Evolutionary conservation across 2,329 filamentous ascomycete species (phyloP).

Genomic region (Fusarium sambucinum): DNA sequence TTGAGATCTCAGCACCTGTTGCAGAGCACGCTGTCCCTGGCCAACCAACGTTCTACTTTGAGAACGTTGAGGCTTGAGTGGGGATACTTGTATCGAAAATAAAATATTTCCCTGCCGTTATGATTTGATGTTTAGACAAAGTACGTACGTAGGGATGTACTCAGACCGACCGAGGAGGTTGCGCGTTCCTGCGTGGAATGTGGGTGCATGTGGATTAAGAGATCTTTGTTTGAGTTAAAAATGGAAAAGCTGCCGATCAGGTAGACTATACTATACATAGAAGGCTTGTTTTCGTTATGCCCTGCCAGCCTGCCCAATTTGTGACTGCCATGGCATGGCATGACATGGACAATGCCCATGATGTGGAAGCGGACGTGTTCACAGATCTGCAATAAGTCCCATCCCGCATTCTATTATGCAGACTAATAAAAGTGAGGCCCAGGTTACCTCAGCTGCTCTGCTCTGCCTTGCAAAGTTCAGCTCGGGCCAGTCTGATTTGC

Average conservation of each 20-base stretch:
- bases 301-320: background rate
- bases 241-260: constrained; percentile 26
- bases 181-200: constrained; percentile 32
- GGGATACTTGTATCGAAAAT: background rate
- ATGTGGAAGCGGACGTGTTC: constrained; percentile 4
- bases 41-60: constrained; percentile 83
- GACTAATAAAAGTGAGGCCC: background rate
- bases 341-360: constrained; percentile 1
- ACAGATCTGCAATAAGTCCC: constrained; percentile 15
- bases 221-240: constrained; percentile 26
- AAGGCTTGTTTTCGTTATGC: constrained; percentile 19
- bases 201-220: constrained; percentile 22
- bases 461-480: background rate
- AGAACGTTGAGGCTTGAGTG: constrained; percentile 73
- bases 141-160: constrained; percentile 19
- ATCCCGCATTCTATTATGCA: constrained; percentile 11
- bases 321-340: constrained; percentile 1
- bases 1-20: constrained; percentile 66
- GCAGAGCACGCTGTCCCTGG: constrained; percentile 86
- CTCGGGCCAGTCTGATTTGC: background rate
- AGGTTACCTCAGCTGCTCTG: constrained; percentile 6
- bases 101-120: constrained; percentile 13
- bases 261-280: constrained; percentile 19
- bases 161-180: constrained; percentile 6
- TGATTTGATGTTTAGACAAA: constrained; percentile 26